Evolutionary conservation across 176 grass and related monocot genomes (phyloP).

Genomic region (Melocanna baccifera): DNA sequence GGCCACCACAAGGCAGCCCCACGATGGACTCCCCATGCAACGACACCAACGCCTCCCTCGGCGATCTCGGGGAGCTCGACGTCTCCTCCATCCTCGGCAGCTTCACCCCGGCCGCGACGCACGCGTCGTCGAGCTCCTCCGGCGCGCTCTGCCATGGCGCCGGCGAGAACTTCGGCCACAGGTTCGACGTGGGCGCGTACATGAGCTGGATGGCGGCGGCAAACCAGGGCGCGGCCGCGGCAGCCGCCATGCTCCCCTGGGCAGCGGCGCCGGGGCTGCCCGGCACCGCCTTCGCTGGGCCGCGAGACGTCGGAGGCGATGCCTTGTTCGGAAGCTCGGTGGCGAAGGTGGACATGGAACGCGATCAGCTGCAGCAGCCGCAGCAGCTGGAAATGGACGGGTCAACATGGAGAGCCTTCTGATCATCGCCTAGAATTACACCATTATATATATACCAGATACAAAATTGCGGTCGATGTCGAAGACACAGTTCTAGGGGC

Average conservation of each 20-base stretch:
- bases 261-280: slow-evolving; percentile 28
- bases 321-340: slow-evolving; percentile 39
- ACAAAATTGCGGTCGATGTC: neutral
- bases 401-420: slow-evolving; percentile 63
- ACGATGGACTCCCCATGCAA: slow-evolving; percentile 54
- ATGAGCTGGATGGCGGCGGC: slow-evolving; percentile 64
- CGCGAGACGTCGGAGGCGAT: slow-evolving; percentile 21
- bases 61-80: slow-evolving; percentile 69
- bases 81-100: slow-evolving; percentile 60
- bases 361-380: slow-evolving; percentile 26
- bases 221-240: slow-evolving; percentile 45
- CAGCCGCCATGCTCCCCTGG: slow-evolving; percentile 53
- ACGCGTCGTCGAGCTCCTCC: slow-evolving; percentile 4
- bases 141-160: slow-evolving; percentile 2
- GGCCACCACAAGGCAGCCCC: slow-evolving; percentile 27
- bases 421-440: neutral
- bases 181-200: slow-evolving; percentile 62
- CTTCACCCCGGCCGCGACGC: slow-evolving; percentile 20
- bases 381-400: slow-evolving; percentile 49
- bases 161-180: slow-evolving; percentile 35
- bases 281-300: slow-evolving; percentile 40
- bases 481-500: neutral
- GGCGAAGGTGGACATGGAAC: slow-evolving; percentile 50
- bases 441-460: neutral
- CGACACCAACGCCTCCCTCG: slow-evolving; percentile 38